Conservation (phyloP, 164 flowering plant genomes). For the Paratinospora sagittata region DNA sequence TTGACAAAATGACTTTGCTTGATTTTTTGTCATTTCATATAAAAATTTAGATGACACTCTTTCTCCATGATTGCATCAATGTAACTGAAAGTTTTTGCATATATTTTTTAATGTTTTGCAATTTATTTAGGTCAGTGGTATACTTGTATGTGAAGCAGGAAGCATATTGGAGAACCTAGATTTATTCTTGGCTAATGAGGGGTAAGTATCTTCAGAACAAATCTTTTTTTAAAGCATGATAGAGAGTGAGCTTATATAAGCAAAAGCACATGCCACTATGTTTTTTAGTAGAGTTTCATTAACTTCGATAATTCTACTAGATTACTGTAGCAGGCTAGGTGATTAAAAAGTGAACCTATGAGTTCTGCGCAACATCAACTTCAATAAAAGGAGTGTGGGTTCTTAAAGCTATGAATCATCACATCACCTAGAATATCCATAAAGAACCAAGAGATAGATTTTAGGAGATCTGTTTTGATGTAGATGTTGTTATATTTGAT, state of each 20-base stretch:
- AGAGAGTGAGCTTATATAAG: background rate
- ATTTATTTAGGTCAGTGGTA: conserved; percentile 69
- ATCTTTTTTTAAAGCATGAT: background rate
- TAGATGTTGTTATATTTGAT: too few relatives aligned
- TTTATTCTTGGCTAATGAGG: conserved; percentile 64
- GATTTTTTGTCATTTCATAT: background rate
- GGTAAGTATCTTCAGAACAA: conserved; percentile 39
- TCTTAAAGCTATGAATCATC: too few relatives aligned
- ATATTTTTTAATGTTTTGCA: conserved; percentile 2
- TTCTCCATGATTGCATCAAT: conserved; percentile 1
- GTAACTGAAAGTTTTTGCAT: background rate
- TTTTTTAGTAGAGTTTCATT: too few relatives aligned
- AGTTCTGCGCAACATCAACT: too few relatives aligned
- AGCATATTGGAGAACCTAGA: conserved; percentile 89
- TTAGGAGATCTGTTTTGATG: too few relatives aligned
- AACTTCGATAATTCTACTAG: too few relatives aligned
- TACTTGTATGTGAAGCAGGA: conserved; percentile 97
- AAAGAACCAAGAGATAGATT: too few relatives aligned
- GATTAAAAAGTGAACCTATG: too few relatives aligned
- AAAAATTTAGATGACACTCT: background rate
- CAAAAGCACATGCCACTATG: background rate
- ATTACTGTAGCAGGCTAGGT: too few relatives aligned
- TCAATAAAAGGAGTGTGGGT: too few relatives aligned
- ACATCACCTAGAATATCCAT: too few relatives aligned
- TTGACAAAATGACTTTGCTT: background rate